Evolutionary conservation across 2,329 filamentous ascomycete genomes (phyloP).

Genomic region (Hypoxylon sp.): DNA sequence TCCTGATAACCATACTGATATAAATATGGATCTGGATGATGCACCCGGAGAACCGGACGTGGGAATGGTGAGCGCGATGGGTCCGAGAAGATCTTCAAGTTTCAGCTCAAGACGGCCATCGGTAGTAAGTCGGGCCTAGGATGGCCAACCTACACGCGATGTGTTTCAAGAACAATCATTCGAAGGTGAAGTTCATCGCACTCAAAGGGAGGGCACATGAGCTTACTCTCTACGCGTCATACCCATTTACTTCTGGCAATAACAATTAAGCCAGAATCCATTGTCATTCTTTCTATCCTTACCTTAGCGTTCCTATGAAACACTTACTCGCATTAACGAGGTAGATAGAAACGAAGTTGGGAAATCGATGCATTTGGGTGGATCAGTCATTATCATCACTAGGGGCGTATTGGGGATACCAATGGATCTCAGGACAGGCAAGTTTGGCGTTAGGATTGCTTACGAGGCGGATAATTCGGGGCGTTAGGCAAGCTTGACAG

Average conservation of each 20-base stretch:
- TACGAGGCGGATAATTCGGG: constrained; percentile 21
- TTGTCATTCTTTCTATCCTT: constrained; percentile 11
- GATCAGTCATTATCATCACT: constrained; percentile 37
- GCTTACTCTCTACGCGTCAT: constrained; percentile 1
- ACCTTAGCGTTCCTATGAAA: constrained; percentile 4
- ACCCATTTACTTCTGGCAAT: constrained; percentile 8
- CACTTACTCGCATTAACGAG: constrained; percentile 16
- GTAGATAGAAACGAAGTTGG: constrained; percentile 24
- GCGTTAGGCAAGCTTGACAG: constrained; percentile 36
- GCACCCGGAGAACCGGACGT: constrained; percentile 72
- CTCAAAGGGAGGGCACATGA: constrained; percentile 3
- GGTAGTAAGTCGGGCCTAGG: constrained; percentile 63
- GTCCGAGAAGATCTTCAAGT: constrained; percentile 61
- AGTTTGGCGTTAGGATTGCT: constrained; percentile 28
- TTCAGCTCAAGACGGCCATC: constrained; percentile 65
- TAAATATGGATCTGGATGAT: constrained; percentile 65
- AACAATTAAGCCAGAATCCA: constrained; percentile 13
- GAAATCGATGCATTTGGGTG: constrained; percentile 37
- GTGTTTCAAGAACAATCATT: constrained; percentile 1
- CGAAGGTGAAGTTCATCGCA: not conserved
- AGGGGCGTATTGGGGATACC: constrained; percentile 42
- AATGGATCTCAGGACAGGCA: constrained; percentile 7
- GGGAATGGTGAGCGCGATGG: constrained; percentile 57
- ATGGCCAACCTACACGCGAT: constrained; percentile 11
- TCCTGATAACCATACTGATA: constrained; percentile 64